These are phyloP conservation scores for Colletotrichum higginsianum DNA, from an alignment of 2,329 filamentous ascomycete species.

Conservation along the genomic window DNA sequence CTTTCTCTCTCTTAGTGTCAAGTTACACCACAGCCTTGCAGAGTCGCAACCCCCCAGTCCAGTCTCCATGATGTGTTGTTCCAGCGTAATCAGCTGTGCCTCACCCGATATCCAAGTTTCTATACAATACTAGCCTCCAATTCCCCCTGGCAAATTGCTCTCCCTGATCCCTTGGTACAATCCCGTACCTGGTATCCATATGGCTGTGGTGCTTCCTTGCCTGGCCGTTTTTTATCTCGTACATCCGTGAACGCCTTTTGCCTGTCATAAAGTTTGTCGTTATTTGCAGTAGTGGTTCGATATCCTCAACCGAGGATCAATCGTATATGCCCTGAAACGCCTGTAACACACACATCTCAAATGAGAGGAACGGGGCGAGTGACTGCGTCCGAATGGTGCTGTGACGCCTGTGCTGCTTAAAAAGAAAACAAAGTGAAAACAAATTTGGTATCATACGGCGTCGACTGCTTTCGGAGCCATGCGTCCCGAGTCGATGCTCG, in stretches of 20 bases:
- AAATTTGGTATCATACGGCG: constrained; percentile 34
- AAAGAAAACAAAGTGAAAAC: constrained; percentile 20
- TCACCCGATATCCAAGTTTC: constrained; percentile 5
- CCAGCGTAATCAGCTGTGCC: constrained; percentile 12
- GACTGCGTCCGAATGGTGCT: constrained; percentile 13
- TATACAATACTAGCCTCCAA: constrained; percentile 15
- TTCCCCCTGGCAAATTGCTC: background rate
- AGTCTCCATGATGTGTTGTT: constrained; percentile 4
- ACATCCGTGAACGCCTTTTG: constrained; percentile 37
- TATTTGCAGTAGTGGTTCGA: constrained; percentile 20
- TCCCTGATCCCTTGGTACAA: constrained; percentile 11
- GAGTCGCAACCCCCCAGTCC: constrained; percentile 17
- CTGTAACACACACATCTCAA: constrained; percentile 17
- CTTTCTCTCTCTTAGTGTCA: too few relatives aligned
- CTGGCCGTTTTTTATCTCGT: constrained; percentile 17
- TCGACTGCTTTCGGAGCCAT: constrained; percentile 18
- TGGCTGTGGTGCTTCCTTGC: constrained; percentile 4
- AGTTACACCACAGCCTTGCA: background rate
- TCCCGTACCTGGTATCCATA: constrained; percentile 1
- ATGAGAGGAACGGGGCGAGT: background rate
- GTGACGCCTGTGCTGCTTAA: background rate
- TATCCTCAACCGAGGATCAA: constrained; percentile 31
- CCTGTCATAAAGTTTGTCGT: constrained; percentile 36
- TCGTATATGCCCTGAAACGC: constrained; percentile 30
- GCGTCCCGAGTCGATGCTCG: constrained; percentile 27